These are phyloP conservation scores for Fusarium sp. DNA, from an alignment of 2,329 filamentous ascomycete species.

Conservation along the genomic window DNA sequence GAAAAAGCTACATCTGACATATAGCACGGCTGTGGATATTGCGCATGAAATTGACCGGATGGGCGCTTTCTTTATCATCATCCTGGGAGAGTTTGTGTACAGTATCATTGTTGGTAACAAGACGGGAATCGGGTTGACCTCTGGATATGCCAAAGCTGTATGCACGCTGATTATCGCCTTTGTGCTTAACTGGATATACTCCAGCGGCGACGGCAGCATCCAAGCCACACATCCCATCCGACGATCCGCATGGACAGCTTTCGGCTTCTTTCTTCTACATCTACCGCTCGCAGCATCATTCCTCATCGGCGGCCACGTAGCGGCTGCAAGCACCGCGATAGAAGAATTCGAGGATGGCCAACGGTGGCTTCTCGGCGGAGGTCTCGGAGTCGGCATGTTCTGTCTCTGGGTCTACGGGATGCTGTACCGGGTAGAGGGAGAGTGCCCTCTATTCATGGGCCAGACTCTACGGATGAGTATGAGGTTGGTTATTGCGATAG, in stretches of 20 bases:
- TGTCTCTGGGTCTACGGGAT: constrained; percentile 60
- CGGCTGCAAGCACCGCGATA: constrained; percentile 56
- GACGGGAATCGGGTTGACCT: constrained; percentile 60
- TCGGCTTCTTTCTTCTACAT: constrained; percentile 61
- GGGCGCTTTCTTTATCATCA: constrained; percentile 65
- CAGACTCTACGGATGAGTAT: constrained; percentile 55
- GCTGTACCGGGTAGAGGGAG: constrained; percentile 57
- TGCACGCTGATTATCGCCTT: constrained; percentile 64
- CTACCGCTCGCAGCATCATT: constrained; percentile 61
- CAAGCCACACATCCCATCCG: constrained; percentile 60
- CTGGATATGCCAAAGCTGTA: constrained; percentile 59
- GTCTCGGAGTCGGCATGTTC: constrained; percentile 60
- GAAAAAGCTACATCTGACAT: constrained; percentile 57
- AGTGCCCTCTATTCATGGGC: constrained; percentile 51
- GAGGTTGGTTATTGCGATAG: constrained; percentile 50
- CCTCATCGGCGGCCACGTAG: constrained; percentile 62
- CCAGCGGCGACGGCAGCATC: constrained; percentile 62
- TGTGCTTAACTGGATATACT: constrained; percentile 64
- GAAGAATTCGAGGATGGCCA: constrained; percentile 58
- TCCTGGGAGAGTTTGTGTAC: constrained; percentile 65
- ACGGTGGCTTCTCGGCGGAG: constrained; percentile 63
- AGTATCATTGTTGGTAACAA: constrained; percentile 62
- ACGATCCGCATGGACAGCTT: constrained; percentile 60
- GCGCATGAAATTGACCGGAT: constrained; percentile 64
- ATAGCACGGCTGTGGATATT: constrained; percentile 64